phyloP scores from a whole-genome alignment of 768 basidiomycete species.

The Daedaleopsis sinensis region DNA sequence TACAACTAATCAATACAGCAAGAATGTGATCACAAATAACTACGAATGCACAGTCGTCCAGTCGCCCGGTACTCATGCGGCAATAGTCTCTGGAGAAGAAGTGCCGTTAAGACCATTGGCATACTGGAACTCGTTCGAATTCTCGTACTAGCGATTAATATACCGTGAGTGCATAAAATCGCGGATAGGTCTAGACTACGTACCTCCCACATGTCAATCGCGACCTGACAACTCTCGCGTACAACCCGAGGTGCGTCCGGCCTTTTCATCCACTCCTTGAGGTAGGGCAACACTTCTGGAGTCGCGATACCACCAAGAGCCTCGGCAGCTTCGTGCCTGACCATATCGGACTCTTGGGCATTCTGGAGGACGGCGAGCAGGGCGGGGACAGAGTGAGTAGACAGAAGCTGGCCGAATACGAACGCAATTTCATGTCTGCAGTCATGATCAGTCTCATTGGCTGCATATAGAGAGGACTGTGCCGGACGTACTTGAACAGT shows the following conservation, averaged over 20 bases:
- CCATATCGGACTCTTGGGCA: constrained; percentile 86
- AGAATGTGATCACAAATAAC: background rate
- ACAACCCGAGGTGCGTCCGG: constrained; percentile 88
- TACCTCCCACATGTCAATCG: constrained; percentile 97
- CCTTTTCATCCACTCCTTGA: constrained; percentile 82
- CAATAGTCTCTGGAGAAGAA: constrained; percentile 19
- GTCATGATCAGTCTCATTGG: background rate
- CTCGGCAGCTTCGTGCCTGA: constrained; percentile 97
- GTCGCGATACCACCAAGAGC: constrained; percentile 97
- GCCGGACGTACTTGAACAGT: constrained; percentile 79
- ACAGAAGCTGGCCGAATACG: constrained; percentile 94
- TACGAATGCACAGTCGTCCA: background rate
- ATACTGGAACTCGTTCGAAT: constrained; percentile 81
- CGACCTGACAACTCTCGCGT: constrained; percentile 93
- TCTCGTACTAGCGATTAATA: constrained; percentile 60
- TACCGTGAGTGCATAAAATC: background rate
- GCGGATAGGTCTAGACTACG: constrained; percentile 23
- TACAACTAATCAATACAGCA: constrained; percentile 1
- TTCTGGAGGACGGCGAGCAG: constrained; percentile 79
- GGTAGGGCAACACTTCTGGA: constrained; percentile 84
- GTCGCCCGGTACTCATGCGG: constrained; percentile 21
- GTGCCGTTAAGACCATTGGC: constrained; percentile 51
- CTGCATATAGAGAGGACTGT: background rate
- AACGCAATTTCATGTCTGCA: constrained; percentile 96
- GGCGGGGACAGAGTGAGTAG: constrained; percentile 84